Evolutionary conservation across 1,284 basidiomycete genomes (phyloP), one percentile per base, ranked within the genome.

Genomic region (Trichosporon sp.): DNA sequence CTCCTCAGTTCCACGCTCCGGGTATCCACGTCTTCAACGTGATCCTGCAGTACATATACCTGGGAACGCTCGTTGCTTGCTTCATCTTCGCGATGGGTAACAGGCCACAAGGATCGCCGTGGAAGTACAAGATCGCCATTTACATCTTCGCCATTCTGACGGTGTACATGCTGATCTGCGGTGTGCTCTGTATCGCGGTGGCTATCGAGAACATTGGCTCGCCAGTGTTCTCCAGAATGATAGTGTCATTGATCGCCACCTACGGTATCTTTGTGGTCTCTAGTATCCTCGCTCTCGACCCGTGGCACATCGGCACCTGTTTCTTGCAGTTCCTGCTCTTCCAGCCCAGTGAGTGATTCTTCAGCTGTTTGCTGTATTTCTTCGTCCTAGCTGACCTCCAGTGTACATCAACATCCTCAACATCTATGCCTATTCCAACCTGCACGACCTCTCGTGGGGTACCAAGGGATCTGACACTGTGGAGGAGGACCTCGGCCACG

Each of bases 41-140:
- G 19, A 66, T 63, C 23, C 65, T 62, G 33, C 78, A 97, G 88
- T 97, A 94, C 77, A 81, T 88, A 32, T 89, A 96, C 83, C 86
- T 88, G 3, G 91, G 90, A 2, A 86, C 92, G 36, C 85, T 97
- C 16, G 85, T 95, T 16, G 88, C 90, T 0, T 91, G 89, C 71
- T 97, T 99, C 83, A 84, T 98, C 19, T 91, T 99, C 77, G 91
- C 92, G 0, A 95, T 99, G 90, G 95, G 96, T 4, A 99, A 98
- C 78, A 88, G 93, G 67, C 95, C 95, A 1, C 87, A 88, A 80
- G 89, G 91, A 1, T 85, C 91, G 1, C 86, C 86, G 69, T 88
- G 87, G 85, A 96, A 96, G 82, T 97, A 96, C 81, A 88, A 87
- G 73, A 81, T 87, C 3, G 88, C 89, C 0, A 87, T 91, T 8